These are phyloP conservation scores for Melanomma pulvis-pyrius DNA, from an alignment of 495 filamentous ascomycete genomes.

Conservation along the genomic window DNA sequence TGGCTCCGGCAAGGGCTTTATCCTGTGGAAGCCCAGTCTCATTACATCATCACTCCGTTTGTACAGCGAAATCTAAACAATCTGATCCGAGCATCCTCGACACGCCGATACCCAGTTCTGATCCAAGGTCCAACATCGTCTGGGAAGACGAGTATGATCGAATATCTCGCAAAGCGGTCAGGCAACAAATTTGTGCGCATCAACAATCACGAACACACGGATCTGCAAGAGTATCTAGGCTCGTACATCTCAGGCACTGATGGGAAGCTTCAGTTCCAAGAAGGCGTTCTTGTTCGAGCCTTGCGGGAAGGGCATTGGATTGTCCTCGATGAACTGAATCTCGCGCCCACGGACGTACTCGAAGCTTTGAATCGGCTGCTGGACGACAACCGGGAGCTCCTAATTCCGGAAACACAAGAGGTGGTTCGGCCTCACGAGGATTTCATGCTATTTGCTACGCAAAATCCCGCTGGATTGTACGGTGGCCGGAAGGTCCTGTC, in stretches of 20 bases:
- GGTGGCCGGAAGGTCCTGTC: conserved; percentile 92
- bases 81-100: conserved; percentile 87
- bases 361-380: conserved; percentile 93
- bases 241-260: conserved; percentile 86
- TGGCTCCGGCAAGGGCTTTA: conserved; percentile 81
- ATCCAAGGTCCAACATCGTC: conserved; percentile 96
- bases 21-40: conserved; percentile 67
- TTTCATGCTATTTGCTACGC: conserved; percentile 99
- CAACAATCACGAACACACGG: conserved; percentile 99
- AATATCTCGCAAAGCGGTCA: conserved; percentile 91
- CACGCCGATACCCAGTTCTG: conserved; percentile 88
- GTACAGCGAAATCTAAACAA: conserved; percentile 93
- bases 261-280: conserved; percentile 85
- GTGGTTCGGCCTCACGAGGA: conserved; percentile 85
- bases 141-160: conserved; percentile 99
- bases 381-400: conserved; percentile 96
- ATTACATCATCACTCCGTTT: conserved; percentile 97
- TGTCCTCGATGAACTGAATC: conserved; percentile 93
- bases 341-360: conserved; percentile 93
- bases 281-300: conserved; percentile 91
- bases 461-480: conserved; percentile 95
- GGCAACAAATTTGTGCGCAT: conserved; percentile 97
- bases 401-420: conserved; percentile 97
- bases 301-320: conserved; percentile 95
- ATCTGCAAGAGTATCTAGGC: conserved; percentile 96